phyloP scores from a whole-genome alignment of 108 stramenopile genomes.

The Nitzschia sp. region DNA sequence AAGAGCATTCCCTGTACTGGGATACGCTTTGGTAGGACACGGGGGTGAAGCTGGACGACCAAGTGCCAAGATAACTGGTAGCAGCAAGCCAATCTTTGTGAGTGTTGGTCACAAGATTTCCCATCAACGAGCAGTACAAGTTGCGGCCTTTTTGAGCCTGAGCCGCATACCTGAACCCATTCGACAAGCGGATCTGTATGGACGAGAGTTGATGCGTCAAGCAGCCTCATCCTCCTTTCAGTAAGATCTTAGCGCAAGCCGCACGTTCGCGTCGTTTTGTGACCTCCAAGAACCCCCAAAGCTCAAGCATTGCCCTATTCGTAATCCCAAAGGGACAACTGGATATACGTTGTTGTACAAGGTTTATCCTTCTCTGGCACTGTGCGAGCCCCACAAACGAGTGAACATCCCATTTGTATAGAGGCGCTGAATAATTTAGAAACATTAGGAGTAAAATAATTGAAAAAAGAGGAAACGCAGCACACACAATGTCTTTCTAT shows the following conservation, averaged over 20 bases:
- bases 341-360: too few species aligned
- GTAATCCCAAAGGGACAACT: too few species aligned
- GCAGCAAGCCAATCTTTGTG: conserved; percentile 61
- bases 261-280: too few species aligned
- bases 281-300: too few species aligned
- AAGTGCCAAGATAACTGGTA: background rate
- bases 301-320: too few species aligned
- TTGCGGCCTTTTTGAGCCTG: conserved; percentile 36
- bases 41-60: conserved; percentile 40
- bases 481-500: conserved; percentile 8
- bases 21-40: conserved; percentile 60
- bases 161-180: conserved; percentile 74
- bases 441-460: too few species aligned
- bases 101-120: conserved; percentile 62
- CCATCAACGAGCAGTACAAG: conserved; percentile 42
- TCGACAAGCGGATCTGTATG: conserved; percentile 62
- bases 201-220: conserved; percentile 53
- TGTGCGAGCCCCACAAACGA: too few species aligned
- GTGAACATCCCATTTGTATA: too few species aligned
- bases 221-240: background rate
- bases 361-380: too few species aligned
- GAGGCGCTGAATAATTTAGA: too few species aligned
- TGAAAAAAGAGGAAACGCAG: too few species aligned
- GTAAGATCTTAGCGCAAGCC: too few species aligned
- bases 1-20: conserved; percentile 24